Evolutionary conservation across 2,329 filamentous ascomycete species (phyloP).

Genomic region (Akanthomyces dipterigenus): DNA sequence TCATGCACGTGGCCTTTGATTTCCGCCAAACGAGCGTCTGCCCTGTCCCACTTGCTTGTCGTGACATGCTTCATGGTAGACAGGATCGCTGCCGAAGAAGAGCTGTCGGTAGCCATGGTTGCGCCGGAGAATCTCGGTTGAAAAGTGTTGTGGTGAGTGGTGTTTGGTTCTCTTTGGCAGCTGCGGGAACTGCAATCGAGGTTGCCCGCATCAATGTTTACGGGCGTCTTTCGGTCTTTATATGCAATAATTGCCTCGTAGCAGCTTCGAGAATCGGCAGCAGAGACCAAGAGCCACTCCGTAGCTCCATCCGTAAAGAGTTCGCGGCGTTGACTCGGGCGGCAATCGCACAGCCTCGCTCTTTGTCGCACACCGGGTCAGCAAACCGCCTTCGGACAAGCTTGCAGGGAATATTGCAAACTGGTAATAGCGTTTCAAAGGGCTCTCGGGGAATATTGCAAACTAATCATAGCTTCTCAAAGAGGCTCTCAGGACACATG

Average conservation of each 20-base stretch:
- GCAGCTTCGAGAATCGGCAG: neutral
- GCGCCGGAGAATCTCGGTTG: neutral
- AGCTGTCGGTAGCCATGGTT: slow-evolving; percentile 9
- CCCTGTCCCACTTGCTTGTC: slow-evolving; percentile 9
- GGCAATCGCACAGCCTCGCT: neutral
- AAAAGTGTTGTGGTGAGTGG: neutral
- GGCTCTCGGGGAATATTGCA: no score
- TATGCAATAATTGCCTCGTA: neutral
- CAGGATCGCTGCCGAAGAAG: slow-evolving; percentile 10
- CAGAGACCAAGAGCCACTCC: neutral
- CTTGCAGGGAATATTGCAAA: no score
- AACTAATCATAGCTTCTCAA: no score
- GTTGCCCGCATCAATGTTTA: neutral
- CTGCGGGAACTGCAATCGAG: neutral
- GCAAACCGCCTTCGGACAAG: no score
- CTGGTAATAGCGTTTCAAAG: no score
- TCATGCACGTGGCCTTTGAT: neutral
- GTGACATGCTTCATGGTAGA: slow-evolving; percentile 11
- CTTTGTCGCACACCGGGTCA: no score
- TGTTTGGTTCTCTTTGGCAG: neutral
- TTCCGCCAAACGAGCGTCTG: neutral
- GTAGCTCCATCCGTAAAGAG: neutral
- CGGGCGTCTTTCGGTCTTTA: neutral
- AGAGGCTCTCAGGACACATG: no score
- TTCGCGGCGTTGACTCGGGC: neutral